Evolutionary conservation across 139 green algal genomes (phyloP), one percentile per base, ranked within the genome.

Genomic region (Edaphochlamys debaryana): DNA sequence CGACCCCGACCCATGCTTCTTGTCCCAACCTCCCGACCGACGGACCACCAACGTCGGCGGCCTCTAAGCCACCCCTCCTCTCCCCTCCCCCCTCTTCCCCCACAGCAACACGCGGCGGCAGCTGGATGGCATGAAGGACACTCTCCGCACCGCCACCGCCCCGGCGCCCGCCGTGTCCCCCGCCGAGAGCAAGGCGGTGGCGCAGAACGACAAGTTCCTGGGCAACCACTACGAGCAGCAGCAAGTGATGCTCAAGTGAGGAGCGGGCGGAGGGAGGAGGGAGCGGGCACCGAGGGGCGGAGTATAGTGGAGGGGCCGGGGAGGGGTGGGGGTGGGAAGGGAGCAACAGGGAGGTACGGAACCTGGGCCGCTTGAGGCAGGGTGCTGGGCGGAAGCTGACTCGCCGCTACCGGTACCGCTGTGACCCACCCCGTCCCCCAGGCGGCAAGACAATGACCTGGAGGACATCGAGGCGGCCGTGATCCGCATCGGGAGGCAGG

Each of bases 401-500:
- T n/a, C n/a, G n/a, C n/a, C n/a, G n/a, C n/a, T n/a, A n/a, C n/a
- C n/a, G n/a, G n/a, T n/a, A n/a, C n/a, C n/a, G n/a, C n/a, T n/a
- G n/a, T n/a, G n/a, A n/a, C n/a, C n/a, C n/a, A n/a, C n/a, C n/a
- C 36, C 22, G 15, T 22, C 36, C 27, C 80, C 64, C 88, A 96
- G 94, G 88, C 87, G 90, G 60, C 95, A 98, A 64, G 95, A 98
- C 80, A 74, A 94, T 38, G 84, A 94, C 11, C 66, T 98, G 58
- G 92, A 95, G 60, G 89, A 95, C 50, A 92, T 98, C 52, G 93
- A 94, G 56, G 42, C 89, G 67, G 89, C 93, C 42, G 94, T 98
- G 0, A 89, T 88, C 13, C 87, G 94, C 22, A 94, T 98, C 32
- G 95, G 94, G 38, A 82, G 94, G 73, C 86, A 98, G 45, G 94